Conservation (phyloP, 202 grass and related monocot species). For the Setaria viridis region DNA sequence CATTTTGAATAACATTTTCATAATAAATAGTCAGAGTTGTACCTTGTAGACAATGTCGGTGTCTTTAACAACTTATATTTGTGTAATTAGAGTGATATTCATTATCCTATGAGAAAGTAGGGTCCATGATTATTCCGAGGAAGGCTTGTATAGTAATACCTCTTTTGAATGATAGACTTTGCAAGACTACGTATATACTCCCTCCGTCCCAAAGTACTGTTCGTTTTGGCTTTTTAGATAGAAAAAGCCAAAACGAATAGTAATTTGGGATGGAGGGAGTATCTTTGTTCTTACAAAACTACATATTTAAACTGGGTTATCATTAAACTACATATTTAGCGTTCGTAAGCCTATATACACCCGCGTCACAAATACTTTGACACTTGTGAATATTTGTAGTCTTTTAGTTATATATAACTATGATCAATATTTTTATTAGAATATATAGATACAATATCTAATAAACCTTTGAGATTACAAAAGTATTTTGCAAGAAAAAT, state of each 20-base stretch:
- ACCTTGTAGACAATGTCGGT: not conserved
- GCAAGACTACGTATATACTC: too few species aligned
- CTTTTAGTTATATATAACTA: not conserved
- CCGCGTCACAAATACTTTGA: not conserved
- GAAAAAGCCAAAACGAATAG: too few species aligned
- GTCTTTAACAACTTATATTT: not conserved
- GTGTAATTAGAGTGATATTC: not conserved
- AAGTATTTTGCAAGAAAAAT: not conserved
- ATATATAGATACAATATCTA: not conserved
- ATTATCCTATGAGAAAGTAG: not conserved
- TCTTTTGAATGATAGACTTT: not conserved
- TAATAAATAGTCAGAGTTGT: not conserved
- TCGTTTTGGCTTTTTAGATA: too few species aligned
- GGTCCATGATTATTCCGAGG: not conserved
- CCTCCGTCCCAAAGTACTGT: too few species aligned
- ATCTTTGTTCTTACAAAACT: too few species aligned
- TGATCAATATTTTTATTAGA: not conserved
- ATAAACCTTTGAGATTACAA: not conserved
- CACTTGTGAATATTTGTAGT: not conserved
- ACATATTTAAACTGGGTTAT: not conserved
- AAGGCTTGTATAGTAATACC: not conserved
- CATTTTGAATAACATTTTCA: not conserved
- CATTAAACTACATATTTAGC: not conserved
- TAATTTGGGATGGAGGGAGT: too few species aligned
- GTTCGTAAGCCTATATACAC: too few species aligned